Evolutionary conservation across 768 basidiomycete genomes (phyloP).

Genomic region (Mrakia gelida): DNA sequence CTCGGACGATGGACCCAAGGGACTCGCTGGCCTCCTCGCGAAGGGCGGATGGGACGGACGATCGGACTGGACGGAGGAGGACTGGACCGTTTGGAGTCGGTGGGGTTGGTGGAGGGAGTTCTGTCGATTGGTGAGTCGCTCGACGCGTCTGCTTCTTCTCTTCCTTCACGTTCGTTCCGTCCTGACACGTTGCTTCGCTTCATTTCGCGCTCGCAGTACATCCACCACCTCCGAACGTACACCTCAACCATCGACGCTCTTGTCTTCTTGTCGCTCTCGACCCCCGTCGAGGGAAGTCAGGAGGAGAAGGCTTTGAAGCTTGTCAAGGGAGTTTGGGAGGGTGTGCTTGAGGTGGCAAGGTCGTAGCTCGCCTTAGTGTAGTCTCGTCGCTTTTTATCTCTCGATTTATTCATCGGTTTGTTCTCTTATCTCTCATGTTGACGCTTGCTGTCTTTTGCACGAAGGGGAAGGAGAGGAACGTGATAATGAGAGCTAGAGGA

Average conservation of each 20-base stretch:
- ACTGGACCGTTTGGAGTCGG: slow-evolving; percentile 81
- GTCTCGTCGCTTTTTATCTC: too few relatives aligned
- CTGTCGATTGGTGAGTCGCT: slow-evolving; percentile 62
- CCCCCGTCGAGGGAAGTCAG: neutral
- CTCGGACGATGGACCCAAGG: slow-evolving; percentile 47
- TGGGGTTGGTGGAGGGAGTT: slow-evolving; percentile 92
- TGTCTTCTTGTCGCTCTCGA: slow-evolving; percentile 21
- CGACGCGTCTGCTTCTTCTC: neutral
- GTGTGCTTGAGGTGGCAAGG: slow-evolving; percentile 26
- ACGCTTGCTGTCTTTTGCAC: too few relatives aligned
- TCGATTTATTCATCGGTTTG: too few relatives aligned
- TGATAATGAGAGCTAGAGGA: too few relatives aligned
- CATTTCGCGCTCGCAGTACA: neutral
- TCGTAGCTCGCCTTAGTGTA: neutral
- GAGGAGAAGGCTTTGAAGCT: slow-evolving; percentile 18
- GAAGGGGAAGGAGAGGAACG: too few relatives aligned
- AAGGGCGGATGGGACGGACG: slow-evolving; percentile 69
- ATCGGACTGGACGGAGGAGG: slow-evolving; percentile 62
- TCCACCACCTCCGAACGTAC: slow-evolving; percentile 31
- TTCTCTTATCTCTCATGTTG: too few relatives aligned
- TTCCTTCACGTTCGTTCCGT: neutral
- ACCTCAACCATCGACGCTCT: slow-evolving; percentile 28
- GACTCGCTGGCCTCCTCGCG: slow-evolving; percentile 52
- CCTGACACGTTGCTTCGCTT: neutral
- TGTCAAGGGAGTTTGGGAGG: slow-evolving; percentile 27